phyloP scores from a whole-genome alignment of 805 yeast species.

The Sungouiella blattae region DNA sequence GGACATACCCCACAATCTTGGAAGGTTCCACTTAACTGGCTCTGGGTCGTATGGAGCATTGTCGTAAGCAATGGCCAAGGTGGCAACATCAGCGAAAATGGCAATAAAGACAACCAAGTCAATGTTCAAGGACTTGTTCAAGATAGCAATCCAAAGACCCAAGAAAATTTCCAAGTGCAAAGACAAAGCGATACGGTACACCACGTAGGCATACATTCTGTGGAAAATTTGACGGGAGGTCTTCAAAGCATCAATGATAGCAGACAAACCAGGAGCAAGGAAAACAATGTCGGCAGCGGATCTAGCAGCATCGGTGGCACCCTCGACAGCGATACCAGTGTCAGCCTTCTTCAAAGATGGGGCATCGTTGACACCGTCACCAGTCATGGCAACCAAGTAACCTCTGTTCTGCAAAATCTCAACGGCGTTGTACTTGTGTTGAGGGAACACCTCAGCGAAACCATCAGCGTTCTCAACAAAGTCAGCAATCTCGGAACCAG shows the following conservation, averaged over 20 bases:
- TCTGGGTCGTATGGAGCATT: constrained; percentile 91
- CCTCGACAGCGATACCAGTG: constrained; percentile 95
- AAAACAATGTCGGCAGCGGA: constrained; percentile 96
- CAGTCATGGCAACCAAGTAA: constrained; percentile 98
- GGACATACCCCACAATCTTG: constrained; percentile 97
- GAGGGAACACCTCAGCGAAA: constrained; percentile 98
- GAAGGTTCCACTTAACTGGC: constrained; percentile 96
- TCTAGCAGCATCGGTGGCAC: constrained; percentile 96
- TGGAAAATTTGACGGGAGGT: constrained; percentile 95
- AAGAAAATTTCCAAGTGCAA: constrained; percentile 91
- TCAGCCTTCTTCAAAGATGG: constrained; percentile 91
- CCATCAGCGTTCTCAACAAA: constrained; percentile 97
- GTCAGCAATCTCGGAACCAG: constrained; percentile 97
- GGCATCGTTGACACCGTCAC: constrained; percentile 99
- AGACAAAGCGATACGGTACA: constrained; percentile 95
- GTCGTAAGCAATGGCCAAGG: constrained; percentile 95
- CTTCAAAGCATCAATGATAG: constrained; percentile 88
- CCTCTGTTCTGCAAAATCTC: constrained; percentile 94
- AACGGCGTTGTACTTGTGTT: constrained; percentile 94
- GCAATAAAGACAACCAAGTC: constrained; percentile 95
- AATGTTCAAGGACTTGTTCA: constrained; percentile 81
- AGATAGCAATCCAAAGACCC: constrained; percentile 95
- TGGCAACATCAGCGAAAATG: constrained; percentile 95
- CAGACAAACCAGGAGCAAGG: constrained; percentile 90
- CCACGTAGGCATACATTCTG: constrained; percentile 98